Evolutionary conservation across 331 rosid species (phyloP).

Genomic region (Malus hybrid): DNA sequence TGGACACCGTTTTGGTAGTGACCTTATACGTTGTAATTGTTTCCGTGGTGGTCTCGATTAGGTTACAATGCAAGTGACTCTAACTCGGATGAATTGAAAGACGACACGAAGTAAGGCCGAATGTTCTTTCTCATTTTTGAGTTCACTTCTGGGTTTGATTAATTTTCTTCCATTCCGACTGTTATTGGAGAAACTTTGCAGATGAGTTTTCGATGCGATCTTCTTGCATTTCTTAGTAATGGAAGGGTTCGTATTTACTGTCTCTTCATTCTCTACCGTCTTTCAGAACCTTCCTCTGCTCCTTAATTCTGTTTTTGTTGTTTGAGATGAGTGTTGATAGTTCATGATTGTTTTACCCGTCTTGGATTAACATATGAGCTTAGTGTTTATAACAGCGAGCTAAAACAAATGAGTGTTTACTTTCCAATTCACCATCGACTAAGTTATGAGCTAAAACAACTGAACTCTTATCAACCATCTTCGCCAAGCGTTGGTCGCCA

Average conservation of each 20-base stretch:
- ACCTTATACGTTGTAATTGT: slow-evolving; percentile 18
- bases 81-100: slow-evolving; percentile 45
- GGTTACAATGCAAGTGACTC: slow-evolving; percentile 83
- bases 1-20: background rate
- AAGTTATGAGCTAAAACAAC: no score
- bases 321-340: background rate
- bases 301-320: no score
- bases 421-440: no score
- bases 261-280: background rate
- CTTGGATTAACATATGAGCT: no score
- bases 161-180: background rate
- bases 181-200: background rate
- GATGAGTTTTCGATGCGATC: background rate
- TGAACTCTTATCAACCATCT: no score
- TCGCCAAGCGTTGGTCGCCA: no score
- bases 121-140: background rate
- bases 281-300: background rate
- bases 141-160: slow-evolving; percentile 13
- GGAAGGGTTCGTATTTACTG: background rate
- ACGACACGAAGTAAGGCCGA: slow-evolving; percentile 23
- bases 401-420: no score
- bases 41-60: slow-evolving; percentile 16
- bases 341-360: no score
- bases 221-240: background rate
- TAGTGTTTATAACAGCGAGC: no score